Base-by-base conservation (phyloP, 2,329 filamentous ascomycete species). In the Dissoconium aciculare region DNA sequence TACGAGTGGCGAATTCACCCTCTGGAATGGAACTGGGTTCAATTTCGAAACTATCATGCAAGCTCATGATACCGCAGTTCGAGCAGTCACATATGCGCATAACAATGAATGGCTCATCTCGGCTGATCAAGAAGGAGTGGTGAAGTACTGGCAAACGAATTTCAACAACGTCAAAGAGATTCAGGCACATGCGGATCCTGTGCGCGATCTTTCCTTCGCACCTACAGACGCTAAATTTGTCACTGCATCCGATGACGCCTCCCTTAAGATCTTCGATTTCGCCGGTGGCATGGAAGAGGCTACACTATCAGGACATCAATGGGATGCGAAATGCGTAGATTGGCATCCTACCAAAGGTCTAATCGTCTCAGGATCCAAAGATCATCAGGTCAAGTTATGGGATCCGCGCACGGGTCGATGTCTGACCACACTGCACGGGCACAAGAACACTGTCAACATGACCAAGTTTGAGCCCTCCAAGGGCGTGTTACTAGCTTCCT, bases 21-120 rank as follows among this genome's bases (percentile, higher is more conserved):
- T 98, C 3, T 98, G 89, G 89, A 98, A 98, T 54, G 89, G 89
- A 40, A 95, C 87, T 26, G 87, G 84, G 14, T 98, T 98, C 69
- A 95, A 98, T 56, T 98, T 98, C 47, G 89, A 98, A 60, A 95
- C 89, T 3, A 94, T 98, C 15, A 94, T 94, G 80, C 85, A 93
- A 55, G 87, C 87, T 23, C 87, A 95, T 56, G 87, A 94, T 57
- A 74, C 76, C 33, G 80, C 82, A 21, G 84, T 93, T 42, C 72
- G 83, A 44, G 76, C 79, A 6, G 66, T 85, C 27, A 73, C 74
- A 41, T 98, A 93, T 63, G 92, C 89, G 2, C 82, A 95, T 57
- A 91, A 80, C 46, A 82, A 93, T 51, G 89, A 98, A 58, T 98
- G 89, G 87, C 66, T 98, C 9, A 71, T 98, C 32, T 95, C 89